These are phyloP conservation scores for Aspergillus aculeatus DNA, from an alignment of 2,329 filamentous ascomycete species.

Conservation along the genomic window DNA sequence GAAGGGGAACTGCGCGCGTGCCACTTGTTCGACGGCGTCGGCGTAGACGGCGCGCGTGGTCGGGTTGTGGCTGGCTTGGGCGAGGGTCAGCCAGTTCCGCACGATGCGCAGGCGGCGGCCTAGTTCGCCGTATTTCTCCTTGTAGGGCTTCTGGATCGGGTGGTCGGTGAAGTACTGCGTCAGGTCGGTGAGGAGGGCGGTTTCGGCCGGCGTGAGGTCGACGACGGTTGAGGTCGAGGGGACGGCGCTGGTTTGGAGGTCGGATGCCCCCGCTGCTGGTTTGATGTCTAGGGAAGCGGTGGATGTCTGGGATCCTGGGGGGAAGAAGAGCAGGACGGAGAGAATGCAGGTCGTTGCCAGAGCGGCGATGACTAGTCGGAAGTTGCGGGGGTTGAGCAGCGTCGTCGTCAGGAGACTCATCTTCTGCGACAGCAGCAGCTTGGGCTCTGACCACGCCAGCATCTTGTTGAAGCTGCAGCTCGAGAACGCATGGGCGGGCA, in stretches of 20 bases:
- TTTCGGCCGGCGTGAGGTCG: neutral
- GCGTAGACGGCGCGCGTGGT: neutral
- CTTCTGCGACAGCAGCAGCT: neutral
- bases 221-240: neutral
- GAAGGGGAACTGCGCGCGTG: conserved; percentile 2
- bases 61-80: neutral
- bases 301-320: neutral
- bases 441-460: conserved; percentile 1
- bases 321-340: neutral
- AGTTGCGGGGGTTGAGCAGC: neutral
- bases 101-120: conserved; percentile 7
- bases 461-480: neutral
- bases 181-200: neutral
- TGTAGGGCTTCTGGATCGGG: conserved; percentile 5
- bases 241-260: neutral
- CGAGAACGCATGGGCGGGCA: neutral
- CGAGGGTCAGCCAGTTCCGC: conserved; percentile 2
- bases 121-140: conserved; percentile 5
- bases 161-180: conserved; percentile 7
- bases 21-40: conserved; percentile 1
- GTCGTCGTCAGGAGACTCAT: neutral
- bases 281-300: neutral
- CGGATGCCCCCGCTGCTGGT: neutral
- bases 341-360: neutral
- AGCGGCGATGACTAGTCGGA: neutral